Evolutionary conservation across 73 alveolate species (phyloP).

Genomic region (Loxodes magnus): DNA sequence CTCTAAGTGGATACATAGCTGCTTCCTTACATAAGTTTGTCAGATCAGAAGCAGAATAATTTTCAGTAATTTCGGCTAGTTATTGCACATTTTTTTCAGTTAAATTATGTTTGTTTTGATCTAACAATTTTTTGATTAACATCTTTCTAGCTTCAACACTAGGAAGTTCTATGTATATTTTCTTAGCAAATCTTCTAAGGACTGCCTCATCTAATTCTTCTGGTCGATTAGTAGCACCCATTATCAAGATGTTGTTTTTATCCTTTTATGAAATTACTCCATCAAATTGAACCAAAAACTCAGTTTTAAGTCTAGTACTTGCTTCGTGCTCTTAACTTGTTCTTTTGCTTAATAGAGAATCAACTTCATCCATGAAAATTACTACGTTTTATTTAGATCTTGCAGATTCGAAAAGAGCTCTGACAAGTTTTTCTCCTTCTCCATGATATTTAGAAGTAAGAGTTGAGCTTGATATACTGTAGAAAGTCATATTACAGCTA

Average conservation of each 20-base stretch:
- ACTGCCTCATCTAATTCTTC: constrained; percentile 92
- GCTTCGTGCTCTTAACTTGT: constrained; percentile 90
- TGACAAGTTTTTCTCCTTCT: constrained; percentile 69
- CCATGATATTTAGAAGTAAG: constrained; percentile 86
- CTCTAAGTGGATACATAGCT: constrained; percentile 56
- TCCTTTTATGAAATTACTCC: constrained; percentile 75
- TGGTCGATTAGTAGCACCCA: constrained; percentile 94
- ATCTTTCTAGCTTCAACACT: constrained; percentile 35
- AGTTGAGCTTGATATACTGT: constrained; percentile 73
- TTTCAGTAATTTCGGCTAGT: constrained; percentile 23
- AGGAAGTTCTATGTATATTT: constrained; percentile 92
- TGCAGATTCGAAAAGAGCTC: constrained; percentile 73
- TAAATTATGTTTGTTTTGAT: neutral
- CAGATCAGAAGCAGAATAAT: constrained; percentile 54
- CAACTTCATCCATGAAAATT: constrained; percentile 97
- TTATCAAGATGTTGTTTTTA: constrained; percentile 59
- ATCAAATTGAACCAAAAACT: constrained; percentile 85
- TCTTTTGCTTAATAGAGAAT: constrained; percentile 87
- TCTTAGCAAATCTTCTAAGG: constrained; percentile 73
- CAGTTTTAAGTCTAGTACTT: constrained; percentile 91
- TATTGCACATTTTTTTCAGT: neutral
- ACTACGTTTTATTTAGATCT: constrained; percentile 82
- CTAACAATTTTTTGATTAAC: neutral
- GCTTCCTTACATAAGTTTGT: constrained; percentile 58
- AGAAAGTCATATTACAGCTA: constrained; percentile 83